Base-by-base conservation (phyloP, 2,329 filamentous ascomycete genomes). In the Aspergillus arachidicola region DNA sequence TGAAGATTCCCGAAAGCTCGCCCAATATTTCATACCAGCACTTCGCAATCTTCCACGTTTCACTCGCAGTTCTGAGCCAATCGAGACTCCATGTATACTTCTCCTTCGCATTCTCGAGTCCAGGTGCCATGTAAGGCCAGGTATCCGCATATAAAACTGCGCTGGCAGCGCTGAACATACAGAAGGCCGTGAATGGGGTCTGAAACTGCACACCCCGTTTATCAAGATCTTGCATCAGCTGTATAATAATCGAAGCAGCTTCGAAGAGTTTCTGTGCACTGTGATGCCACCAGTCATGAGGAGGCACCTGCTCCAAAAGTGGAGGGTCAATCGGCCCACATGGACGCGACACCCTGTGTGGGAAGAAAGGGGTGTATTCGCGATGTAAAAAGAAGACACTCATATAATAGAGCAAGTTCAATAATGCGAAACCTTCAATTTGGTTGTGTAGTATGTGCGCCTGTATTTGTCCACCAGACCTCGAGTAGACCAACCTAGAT, bases 61-160 rank as follows among this genome's bases (percentile, higher is more conserved):
- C 36, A n/a, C 30, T 41, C 3, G 34, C 54, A 26, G 26, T 19
- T 16, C 21, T 23, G 12, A 57, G 54, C 54, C 54, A 57, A 14
- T 26, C n/a, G 12, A 6, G 30, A 26, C 54, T 43, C 54, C 54
- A 57, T 26, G 12, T 19, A 3, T 57, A 57, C 19, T 16, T 43
- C 12, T 57, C 21, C 23, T 57, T 57, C n/a, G 28, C 23, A 28
- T 7, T 10, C 23, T 57, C 54, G 21, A 57, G 16, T 3, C 36
- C 54, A 5, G 54, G 54, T 41, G 54, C 54, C 54, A 57, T 57
- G 54, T 57, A 41, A 1, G 54, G 54, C 54, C 54, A 57, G 6
- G 54, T 43, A 21, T 57, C 41, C 16, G 36, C 36, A 30, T 57
- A 57, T 19, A 38, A 19, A 28, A 57, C 19, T 57, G 36, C 19